These are phyloP conservation scores for Dactylorhiza incarnata DNA, from an alignment of 106 monocot genomes.

Conservation along the genomic window DNA sequence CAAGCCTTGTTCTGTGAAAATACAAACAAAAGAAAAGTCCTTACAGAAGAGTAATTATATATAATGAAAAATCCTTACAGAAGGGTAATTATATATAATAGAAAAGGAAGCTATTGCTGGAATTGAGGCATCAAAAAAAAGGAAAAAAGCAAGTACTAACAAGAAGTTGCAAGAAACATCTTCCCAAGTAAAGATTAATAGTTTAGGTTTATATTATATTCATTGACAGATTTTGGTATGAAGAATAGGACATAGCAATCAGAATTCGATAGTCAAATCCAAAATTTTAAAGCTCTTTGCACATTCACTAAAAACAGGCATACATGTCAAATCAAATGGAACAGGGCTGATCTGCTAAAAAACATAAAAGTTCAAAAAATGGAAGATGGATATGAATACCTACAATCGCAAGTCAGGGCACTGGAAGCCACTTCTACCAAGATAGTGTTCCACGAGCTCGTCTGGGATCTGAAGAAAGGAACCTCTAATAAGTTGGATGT, in stretches of 20 bases:
- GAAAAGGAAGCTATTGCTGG: background rate
- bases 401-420: constrained; percentile 93
- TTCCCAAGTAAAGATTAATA: background rate
- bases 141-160: background rate
- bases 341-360: background rate
- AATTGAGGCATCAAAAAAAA: background rate
- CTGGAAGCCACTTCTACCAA: constrained; percentile 77
- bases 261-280: constrained; percentile 5
- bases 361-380: background rate
- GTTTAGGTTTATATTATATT: background rate
- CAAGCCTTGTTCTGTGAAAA: constrained; percentile 76
- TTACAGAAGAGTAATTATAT: background rate
- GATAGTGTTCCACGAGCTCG: constrained; percentile 93
- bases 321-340: background rate
- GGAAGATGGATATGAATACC: constrained; percentile 6
- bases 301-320: background rate
- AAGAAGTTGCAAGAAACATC: background rate
- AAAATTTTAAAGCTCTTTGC: background rate
- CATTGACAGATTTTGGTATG: background rate
- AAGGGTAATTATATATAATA: background rate
- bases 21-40: constrained; percentile 2
- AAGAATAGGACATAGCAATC: background rate
- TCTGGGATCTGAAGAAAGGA: constrained; percentile 61
- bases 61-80: background rate
- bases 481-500: background rate